Percentiles rank a stretch among this genome's conserved stretches.
phyloP scores from a whole-genome alignment of 768 basidiomycete species.

The Udeniomyces megalosporus region DNA sequence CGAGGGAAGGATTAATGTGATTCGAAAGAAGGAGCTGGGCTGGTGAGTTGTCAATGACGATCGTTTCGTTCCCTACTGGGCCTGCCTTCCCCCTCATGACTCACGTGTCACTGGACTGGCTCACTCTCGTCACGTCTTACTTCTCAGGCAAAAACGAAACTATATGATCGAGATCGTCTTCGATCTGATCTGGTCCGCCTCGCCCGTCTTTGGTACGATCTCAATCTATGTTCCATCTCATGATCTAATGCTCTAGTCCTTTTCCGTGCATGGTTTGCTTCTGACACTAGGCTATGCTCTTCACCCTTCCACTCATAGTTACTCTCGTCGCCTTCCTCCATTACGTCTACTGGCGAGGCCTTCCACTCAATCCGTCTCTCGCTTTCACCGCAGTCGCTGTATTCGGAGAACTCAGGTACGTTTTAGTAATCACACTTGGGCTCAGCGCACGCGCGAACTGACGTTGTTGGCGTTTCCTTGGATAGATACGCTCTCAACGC shows the following conservation, averaged over 20 bases:
- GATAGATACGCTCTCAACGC: slow-evolving; percentile 42
- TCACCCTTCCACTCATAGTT: background rate
- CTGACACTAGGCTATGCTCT: no score
- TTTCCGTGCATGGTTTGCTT: no score
- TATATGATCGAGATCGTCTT: slow-evolving; percentile 60
- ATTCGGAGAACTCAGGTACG: slow-evolving; percentile 76
- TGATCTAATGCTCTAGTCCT: background rate
- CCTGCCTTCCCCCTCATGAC: background rate
- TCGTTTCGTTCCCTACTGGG: background rate
- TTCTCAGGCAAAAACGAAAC: slow-evolving; percentile 52
- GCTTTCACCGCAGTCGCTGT: slow-evolving; percentile 58
- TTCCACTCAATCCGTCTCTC: slow-evolving; percentile 53
- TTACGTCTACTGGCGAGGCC: slow-evolving; percentile 8
- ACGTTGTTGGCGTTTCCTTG: no score
- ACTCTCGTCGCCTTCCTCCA: background rate
- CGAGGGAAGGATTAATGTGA: slow-evolving; percentile 51
- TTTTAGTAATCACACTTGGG: no score
- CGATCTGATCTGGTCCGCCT: slow-evolving; percentile 42
- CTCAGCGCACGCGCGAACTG: slow-evolving; percentile 23
- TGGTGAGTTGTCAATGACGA: slow-evolving; percentile 46
- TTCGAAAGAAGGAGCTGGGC: slow-evolving; percentile 65
- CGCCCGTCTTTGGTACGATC: slow-evolving; percentile 40
- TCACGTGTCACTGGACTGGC: background rate
- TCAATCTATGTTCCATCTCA: slow-evolving; percentile 27
- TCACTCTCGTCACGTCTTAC: no score